Evolutionary conservation across 2,329 filamentous ascomycete species (phyloP), one percentile per base, ranked within the genome.

Genomic region (Calonectria pteridis): DNA sequence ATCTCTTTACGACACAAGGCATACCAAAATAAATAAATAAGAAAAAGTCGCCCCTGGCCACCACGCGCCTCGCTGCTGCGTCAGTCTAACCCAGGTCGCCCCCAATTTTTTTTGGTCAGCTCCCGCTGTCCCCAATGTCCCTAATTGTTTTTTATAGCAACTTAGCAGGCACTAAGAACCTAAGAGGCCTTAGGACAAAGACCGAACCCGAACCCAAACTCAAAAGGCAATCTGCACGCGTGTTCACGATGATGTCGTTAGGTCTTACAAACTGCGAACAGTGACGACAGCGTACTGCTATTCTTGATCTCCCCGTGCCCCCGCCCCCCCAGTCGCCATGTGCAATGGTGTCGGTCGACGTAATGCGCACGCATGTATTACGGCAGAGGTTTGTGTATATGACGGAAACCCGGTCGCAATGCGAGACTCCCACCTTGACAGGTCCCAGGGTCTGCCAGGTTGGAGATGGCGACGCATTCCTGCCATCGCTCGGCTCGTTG

Each of bases 141-240:
- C 73, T 67, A 69, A 71, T 67, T 66, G 26, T 55, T 79, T 77
- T 79, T 78, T 78, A 78, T 75, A 78, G 75, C 69, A 79, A 77
- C 73, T 71, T 64, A 69, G 68, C 18, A 28, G 35, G 10, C 65
- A 64, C 64, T 49, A 64, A 10, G 51, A 28, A n/a, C n/a, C n/a
- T n/a, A n/a, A n/a, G n/a, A n/a, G n/a, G 16, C 14, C 58, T 33
- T 46, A 71, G 62, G 51, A 59, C 62, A 26, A 23, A 18, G 28
- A 53, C 55, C 55, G 64, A 64, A 68, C 33, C 64, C 70, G 58
- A 53, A 20, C 59, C 43, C 67, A 63, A 40, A 53, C 46, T 28
- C 55, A 66, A 68, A 62, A 69, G 72, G 69, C 71, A 78, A 79
- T 73, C 69, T 74, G 69, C 68, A 77, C 66, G 72, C 74, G 69